Conservation (phyloP, 2,329 filamentous ascomycete species). For the Colletotrichum chlorophyti region DNA sequence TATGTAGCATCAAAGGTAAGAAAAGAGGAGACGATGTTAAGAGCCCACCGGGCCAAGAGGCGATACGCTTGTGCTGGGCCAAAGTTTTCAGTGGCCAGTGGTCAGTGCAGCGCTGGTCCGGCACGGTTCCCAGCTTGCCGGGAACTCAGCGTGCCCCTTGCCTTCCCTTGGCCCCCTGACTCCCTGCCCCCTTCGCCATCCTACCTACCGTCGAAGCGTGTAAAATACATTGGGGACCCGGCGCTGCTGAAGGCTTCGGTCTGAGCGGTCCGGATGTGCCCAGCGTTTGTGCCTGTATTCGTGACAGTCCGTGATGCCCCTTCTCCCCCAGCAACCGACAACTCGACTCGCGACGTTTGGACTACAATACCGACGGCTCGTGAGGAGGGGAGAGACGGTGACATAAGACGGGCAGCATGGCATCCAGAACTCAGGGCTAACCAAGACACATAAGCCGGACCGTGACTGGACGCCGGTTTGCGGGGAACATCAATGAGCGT, state of each 20-base stretch:
- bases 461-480: background rate
- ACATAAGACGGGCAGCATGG: background rate
- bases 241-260: background rate
- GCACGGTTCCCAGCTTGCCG: constrained; percentile 22
- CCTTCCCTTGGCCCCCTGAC: background rate
- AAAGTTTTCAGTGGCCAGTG: constrained; percentile 14
- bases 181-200: too few species aligned
- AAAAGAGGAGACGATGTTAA: constrained; percentile 2
- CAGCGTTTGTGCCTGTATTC: background rate
- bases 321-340: background rate
- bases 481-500: constrained; percentile 21
- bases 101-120: constrained; percentile 25
- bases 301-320: background rate
- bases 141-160: constrained; percentile 16
- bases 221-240: too few species aligned
- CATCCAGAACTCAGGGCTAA: too few species aligned
- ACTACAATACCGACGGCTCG: background rate
- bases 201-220: too few species aligned
- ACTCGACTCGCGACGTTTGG: constrained; percentile 12
- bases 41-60: background rate
- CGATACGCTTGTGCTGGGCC: constrained; percentile 5
- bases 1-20: background rate
- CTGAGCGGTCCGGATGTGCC: constrained; percentile 18
- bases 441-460: constrained; percentile 14
- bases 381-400: background rate